Evolutionary conservation across 768 basidiomycete genomes (phyloP).

Genomic region (Agaricus subrufescens): DNA sequence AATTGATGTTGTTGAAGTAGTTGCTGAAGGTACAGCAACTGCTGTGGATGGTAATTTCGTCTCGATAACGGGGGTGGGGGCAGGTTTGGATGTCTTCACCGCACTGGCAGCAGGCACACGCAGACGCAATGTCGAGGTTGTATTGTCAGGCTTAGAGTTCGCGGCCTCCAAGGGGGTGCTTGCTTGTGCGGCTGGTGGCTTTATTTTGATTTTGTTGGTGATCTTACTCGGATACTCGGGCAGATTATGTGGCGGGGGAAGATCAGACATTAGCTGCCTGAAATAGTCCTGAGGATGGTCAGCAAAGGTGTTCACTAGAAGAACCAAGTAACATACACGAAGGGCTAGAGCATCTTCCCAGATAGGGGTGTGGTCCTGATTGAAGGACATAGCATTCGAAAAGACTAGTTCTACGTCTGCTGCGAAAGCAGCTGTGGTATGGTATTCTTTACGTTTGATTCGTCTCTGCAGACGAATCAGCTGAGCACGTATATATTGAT

Average conservation of each 20-base stretch:
- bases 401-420: constrained; percentile 89
- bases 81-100: background rate
- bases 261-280: constrained; percentile 70
- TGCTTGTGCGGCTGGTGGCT: constrained; percentile 41
- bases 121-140: constrained; percentile 13
- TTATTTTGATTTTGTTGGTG: constrained; percentile 70
- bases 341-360: constrained; percentile 75
- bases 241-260: constrained; percentile 63
- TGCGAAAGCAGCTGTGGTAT: constrained; percentile 62
- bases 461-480: constrained; percentile 53
- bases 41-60: constrained; percentile 3
- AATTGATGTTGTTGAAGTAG: background rate
- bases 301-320: constrained; percentile 6
- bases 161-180: constrained; percentile 7
- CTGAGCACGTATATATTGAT: constrained; percentile 1
- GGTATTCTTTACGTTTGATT: constrained; percentile 77
- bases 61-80: background rate
- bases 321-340: constrained; percentile 39
- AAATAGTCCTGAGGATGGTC: constrained; percentile 56
- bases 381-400: constrained; percentile 84
- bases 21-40: constrained; percentile 15
- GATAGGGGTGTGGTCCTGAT: constrained; percentile 78
- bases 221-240: constrained; percentile 52
- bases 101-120: constrained; percentile 10
- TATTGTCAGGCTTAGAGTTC: background rate